Evolutionary conservation across 768 basidiomycete species (phyloP).

Genomic region (Suillus spraguei): DNA sequence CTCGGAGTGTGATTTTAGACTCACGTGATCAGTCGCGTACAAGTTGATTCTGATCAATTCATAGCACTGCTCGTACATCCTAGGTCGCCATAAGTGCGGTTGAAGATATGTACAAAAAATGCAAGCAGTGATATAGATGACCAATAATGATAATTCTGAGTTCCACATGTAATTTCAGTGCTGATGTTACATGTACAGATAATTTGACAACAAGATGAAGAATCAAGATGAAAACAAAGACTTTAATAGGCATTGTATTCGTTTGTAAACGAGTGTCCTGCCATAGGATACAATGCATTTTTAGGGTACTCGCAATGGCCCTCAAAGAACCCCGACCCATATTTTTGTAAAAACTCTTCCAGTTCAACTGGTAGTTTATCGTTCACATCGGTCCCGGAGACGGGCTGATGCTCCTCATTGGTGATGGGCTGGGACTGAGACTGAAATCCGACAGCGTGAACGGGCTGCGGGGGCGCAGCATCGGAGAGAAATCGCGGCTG

Average conservation of each 20-base stretch:
- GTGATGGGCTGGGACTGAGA: background rate
- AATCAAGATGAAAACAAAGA: background rate
- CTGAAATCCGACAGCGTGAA: background rate
- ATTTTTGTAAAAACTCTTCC: background rate
- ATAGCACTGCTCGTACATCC: background rate
- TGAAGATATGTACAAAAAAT: background rate
- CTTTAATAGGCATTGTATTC: background rate
- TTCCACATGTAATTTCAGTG: background rate
- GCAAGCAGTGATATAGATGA: background rate
- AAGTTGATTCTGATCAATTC: background rate
- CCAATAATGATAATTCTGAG: background rate
- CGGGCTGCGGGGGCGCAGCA: background rate
- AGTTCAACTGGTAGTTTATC: background rate
- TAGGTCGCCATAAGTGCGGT: background rate
- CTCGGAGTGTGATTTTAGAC: background rate
- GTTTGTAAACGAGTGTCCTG: background rate
- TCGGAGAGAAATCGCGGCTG: background rate
- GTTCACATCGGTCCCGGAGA: background rate
- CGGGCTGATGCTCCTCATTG: background rate
- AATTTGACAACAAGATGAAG: background rate
- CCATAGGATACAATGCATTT: background rate
- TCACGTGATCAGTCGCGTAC: constrained; percentile 1
- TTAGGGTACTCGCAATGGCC: background rate
- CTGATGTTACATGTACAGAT: background rate
- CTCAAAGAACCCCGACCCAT: background rate